A percentile compares a stretch with the other conserved stretches of the same genome.
Conservation (phyloP, 2,329 filamentous ascomycete genomes). For the Nemania sp. region DNA sequence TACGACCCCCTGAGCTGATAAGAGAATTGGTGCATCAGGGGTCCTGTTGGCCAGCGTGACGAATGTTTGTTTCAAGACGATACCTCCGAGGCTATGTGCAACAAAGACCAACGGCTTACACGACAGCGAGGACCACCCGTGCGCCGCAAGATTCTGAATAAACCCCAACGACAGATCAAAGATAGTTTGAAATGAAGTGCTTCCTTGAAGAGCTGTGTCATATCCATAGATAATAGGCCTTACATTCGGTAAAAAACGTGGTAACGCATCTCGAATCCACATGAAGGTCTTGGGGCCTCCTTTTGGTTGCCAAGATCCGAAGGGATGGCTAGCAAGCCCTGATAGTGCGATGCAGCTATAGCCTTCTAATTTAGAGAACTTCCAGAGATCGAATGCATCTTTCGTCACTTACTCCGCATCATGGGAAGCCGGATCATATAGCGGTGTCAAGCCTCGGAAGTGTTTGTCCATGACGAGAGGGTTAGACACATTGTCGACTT, state of each 20-base stretch:
- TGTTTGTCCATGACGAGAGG: neutral
- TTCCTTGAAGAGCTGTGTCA: conserved; percentile 29
- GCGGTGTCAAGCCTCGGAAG: neutral
- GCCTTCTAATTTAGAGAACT: neutral
- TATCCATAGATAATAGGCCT: conserved; percentile 34
- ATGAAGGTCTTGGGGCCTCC: conserved; percentile 30
- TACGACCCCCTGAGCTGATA: conserved; percentile 23
- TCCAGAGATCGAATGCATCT: neutral
- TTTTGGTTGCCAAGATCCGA: conserved; percentile 33
- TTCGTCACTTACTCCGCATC: neutral
- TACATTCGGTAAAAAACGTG: conserved; percentile 20
- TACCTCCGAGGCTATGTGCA: conserved; percentile 36
- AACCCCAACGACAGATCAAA: conserved; percentile 28
- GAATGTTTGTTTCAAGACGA: conserved; percentile 18
- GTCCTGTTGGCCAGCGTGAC: neutral
- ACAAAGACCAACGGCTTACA: conserved; percentile 33
- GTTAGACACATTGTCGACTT: neutral
- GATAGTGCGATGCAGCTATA: conserved; percentile 32
- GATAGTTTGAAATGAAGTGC: conserved; percentile 32
- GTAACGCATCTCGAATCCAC: conserved; percentile 36
- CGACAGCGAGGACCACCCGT: conserved; percentile 21
- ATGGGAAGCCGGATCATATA: neutral
- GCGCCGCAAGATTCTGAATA: conserved; percentile 22
- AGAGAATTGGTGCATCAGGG: neutral
- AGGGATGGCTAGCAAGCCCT: conserved; percentile 32